Evolutionary conservation across 306 rosid species (phyloP).

Genomic region (Erythrophleum fordii): DNA sequence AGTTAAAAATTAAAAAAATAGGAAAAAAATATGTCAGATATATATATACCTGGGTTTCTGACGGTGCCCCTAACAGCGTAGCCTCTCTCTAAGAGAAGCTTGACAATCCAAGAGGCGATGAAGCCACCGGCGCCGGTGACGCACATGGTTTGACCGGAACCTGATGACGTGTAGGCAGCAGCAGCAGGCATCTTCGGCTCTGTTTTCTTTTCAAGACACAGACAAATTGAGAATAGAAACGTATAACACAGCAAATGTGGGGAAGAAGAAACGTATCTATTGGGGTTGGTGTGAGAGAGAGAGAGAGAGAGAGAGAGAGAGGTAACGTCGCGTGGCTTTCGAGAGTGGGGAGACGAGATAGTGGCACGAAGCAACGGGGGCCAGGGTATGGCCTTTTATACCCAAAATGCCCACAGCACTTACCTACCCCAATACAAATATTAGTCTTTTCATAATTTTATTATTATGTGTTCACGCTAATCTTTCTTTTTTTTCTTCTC

Average conservation of each 20-base stretch:
- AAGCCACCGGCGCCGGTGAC: constrained; percentile 98
- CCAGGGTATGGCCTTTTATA: constrained; percentile 21
- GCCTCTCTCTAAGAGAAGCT: constrained; percentile 71
- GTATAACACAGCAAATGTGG: not conserved
- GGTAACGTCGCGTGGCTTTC: not conserved
- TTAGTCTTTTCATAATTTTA: not conserved
- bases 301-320: not conserved
- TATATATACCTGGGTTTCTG: constrained; percentile 70
- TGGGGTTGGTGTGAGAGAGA: not conserved
- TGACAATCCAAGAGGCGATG: constrained; percentile 93
- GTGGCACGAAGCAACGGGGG: not conserved
- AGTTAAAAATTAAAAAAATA: not conserved
- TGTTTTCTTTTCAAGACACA: not conserved
- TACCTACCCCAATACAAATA: constrained; percentile 39
- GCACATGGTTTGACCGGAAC: constrained; percentile 64
- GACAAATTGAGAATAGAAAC: not conserved
- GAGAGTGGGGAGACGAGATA: not conserved
- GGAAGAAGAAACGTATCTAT: not conserved
- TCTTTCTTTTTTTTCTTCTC: too few relatives aligned
- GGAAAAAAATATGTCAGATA: too few relatives aligned
- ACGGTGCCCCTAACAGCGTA: constrained; percentile 85
- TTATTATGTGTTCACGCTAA: too few relatives aligned
- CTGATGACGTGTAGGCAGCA: constrained; percentile 28
- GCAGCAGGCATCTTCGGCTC: constrained; percentile 52
- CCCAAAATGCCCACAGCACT: not conserved